Conservation (phyloP, 2,329 filamentous ascomycete genomes). For the Coniochaeta prunicola region DNA sequence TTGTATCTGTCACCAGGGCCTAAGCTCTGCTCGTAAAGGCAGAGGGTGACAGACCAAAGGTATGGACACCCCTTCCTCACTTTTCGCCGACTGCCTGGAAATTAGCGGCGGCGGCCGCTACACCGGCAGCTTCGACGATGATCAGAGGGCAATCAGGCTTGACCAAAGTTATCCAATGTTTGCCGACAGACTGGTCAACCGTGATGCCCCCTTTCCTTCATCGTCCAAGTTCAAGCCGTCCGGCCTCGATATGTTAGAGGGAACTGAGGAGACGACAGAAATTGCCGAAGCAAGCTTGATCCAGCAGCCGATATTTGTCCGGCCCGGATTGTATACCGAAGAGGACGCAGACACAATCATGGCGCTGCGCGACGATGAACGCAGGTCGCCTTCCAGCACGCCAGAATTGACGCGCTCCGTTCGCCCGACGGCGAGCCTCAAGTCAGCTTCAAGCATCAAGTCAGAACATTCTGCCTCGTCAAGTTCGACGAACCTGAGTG, state of each 20-base stretch:
- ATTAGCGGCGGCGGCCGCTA: not conserved
- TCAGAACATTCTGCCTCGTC: constrained; percentile 9
- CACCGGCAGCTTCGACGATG: not conserved
- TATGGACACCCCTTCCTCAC: not conserved
- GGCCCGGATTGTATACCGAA: not conserved
- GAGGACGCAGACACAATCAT: not conserved
- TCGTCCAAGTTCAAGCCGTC: not conserved
- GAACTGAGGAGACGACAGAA: not conserved
- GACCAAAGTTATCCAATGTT: not conserved
- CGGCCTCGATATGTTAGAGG: not conserved
- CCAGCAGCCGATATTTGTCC: not conserved
- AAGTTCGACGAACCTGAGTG: constrained; percentile 5
- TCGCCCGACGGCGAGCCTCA: constrained; percentile 12
- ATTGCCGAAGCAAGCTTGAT: not conserved
- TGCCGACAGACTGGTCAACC: not conserved
- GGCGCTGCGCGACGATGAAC: not conserved
- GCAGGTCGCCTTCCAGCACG: not conserved
- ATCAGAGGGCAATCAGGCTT: not conserved
- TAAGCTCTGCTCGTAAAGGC: not conserved
- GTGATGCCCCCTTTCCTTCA: not conserved
- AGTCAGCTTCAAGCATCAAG: constrained; percentile 13
- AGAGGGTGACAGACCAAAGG: not conserved
- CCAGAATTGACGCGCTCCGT: constrained; percentile 7
- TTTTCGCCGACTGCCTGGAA: not conserved
- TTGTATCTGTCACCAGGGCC: not conserved